Conservation (phyloP, 2,329 filamentous ascomycete species). For the Scedosporium aurantiacum region DNA sequence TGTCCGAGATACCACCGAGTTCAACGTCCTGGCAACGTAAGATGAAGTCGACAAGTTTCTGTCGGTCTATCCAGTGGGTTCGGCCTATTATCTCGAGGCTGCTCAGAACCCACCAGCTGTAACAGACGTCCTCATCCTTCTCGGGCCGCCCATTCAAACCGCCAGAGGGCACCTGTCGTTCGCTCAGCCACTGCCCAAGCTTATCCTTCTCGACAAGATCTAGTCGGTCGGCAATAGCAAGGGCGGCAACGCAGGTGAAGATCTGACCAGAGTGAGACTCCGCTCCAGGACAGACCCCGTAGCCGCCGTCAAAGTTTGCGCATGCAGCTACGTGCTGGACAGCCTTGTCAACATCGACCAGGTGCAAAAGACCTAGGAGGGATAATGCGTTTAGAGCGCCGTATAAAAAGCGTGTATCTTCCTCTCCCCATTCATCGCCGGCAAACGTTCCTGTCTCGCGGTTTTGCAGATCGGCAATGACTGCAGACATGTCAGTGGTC, state of each 20-base stretch:
- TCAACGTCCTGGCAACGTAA: slow-evolving; percentile 79
- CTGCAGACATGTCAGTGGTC: slow-evolving; percentile 25
- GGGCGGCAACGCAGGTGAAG: slow-evolving; percentile 81
- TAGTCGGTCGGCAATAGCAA: slow-evolving; percentile 71
- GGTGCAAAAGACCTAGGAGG: slow-evolving; percentile 59
- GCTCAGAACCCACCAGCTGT: slow-evolving; percentile 97
- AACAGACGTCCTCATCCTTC: slow-evolving; percentile 94
- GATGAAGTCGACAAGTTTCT: slow-evolving; percentile 72
- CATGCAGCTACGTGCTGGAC: slow-evolving; percentile 71
- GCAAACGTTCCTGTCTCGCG: slow-evolving; percentile 73
- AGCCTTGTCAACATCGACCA: slow-evolving; percentile 71
- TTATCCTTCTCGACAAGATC: slow-evolving; percentile 76
- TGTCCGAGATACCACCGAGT: slow-evolving; percentile 74
- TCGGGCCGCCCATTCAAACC: slow-evolving; percentile 91
- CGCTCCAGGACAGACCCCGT: slow-evolving; percentile 77
- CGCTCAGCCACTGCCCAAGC: slow-evolving; percentile 81
- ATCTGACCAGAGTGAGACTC: slow-evolving; percentile 95
- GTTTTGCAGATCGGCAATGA: slow-evolving; percentile 75
- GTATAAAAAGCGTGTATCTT: slow-evolving; percentile 90
- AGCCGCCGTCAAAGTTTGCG: slow-evolving; percentile 89
- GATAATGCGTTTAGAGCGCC: slow-evolving; percentile 83
- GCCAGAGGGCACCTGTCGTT: slow-evolving; percentile 76
- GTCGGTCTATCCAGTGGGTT: slow-evolving; percentile 85
- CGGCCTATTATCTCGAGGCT: slow-evolving; percentile 81
- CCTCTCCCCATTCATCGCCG: slow-evolving; percentile 93